Evolutionary conservation across 177 flowering plant species (phyloP).

Genomic region (Telopea speciosissima): DNA sequence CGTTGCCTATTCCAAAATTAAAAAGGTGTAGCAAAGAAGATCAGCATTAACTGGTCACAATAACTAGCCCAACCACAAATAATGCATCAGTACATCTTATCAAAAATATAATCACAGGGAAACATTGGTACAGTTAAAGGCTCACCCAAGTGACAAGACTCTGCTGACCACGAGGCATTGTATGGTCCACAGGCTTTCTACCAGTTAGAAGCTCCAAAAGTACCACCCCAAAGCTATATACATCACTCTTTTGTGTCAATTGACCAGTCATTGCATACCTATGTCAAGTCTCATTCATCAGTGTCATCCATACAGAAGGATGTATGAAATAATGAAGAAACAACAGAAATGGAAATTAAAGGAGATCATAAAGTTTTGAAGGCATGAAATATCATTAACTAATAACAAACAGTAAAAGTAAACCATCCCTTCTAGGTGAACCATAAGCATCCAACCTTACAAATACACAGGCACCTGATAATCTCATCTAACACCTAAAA

Average conservation of each 20-base stretch:
- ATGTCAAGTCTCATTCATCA: background rate
- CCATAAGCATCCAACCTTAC: background rate
- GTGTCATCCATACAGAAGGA: background rate
- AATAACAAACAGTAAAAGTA: background rate
- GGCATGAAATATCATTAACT: no score
- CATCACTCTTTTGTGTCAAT: background rate
- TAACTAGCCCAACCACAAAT: background rate
- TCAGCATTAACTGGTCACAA: background rate
- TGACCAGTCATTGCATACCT: background rate
- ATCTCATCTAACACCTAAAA: background rate
- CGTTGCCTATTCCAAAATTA: background rate
- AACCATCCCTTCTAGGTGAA: background rate
- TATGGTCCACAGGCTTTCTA: background rate
- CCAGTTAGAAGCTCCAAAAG: background rate
- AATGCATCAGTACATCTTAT: no score
- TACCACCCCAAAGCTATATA: background rate
- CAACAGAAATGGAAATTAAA: background rate
- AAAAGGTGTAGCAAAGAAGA: background rate
- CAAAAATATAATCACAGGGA: background rate
- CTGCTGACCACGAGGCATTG: background rate
- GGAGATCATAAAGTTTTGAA: no score
- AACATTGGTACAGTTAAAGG: background rate
- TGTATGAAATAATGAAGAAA: no score
- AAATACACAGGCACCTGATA: background rate
- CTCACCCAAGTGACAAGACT: background rate